Conservation (phyloP, 257 asterid genomes). For the Ballota nigra region DNA sequence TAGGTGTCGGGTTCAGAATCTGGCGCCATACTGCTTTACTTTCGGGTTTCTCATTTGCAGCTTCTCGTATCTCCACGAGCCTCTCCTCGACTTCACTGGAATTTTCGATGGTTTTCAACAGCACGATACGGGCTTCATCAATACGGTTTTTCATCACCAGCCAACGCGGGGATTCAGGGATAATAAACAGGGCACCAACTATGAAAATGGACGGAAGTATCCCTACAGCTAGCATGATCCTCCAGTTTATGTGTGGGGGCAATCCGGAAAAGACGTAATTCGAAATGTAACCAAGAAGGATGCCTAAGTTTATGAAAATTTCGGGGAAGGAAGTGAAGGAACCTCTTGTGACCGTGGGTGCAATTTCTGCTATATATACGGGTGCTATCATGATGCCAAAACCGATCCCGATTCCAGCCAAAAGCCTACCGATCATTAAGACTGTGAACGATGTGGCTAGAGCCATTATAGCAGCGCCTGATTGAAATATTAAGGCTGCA, state of each 20-base stretch:
- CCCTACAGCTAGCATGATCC: slow-evolving; percentile 71
- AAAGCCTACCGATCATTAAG: slow-evolving; percentile 47
- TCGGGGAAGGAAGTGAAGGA: slow-evolving; percentile 66
- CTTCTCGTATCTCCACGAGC: slow-evolving; percentile 53
- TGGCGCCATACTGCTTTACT: slow-evolving; percentile 53
- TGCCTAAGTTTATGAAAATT: slow-evolving; percentile 56
- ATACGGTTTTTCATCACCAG: slow-evolving; percentile 54
- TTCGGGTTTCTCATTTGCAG: slow-evolving; percentile 35
- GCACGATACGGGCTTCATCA: slow-evolving; percentile 48
- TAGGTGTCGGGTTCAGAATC: slow-evolving; percentile 50
- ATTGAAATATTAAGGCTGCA: slow-evolving; percentile 54
- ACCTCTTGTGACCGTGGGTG: slow-evolving; percentile 52
- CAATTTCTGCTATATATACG: slow-evolving; percentile 63
- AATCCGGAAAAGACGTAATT: slow-evolving; percentile 63
- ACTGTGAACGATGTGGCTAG: slow-evolving; percentile 48
- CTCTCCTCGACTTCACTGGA: slow-evolving; percentile 48
- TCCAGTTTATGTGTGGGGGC: slow-evolving; percentile 54
- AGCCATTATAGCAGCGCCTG: slow-evolving; percentile 58
- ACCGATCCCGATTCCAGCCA: slow-evolving; percentile 67
- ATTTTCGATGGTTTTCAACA: slow-evolving; percentile 44
- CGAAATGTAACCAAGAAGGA: slow-evolving; percentile 64
- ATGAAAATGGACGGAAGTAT: slow-evolving; percentile 51
- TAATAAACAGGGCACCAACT: slow-evolving; percentile 40
- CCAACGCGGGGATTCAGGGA: slow-evolving; percentile 76
- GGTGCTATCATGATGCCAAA: slow-evolving; percentile 70